These are phyloP conservation scores for Silene latifolia DNA, from an alignment of 148 eudicot species.

Conservation along the genomic window DNA sequence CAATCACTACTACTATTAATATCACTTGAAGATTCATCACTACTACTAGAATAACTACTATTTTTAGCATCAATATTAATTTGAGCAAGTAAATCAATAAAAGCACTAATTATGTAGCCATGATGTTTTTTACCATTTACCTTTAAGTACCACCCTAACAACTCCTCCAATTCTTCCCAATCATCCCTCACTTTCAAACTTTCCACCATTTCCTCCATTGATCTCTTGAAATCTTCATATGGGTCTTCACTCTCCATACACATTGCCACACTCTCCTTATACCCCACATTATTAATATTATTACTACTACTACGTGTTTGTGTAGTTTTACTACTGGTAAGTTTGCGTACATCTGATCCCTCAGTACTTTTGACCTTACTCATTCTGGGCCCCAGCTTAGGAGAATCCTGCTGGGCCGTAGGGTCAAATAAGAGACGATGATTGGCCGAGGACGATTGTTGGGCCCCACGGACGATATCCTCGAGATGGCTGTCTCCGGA, in stretches of 20 bases:
- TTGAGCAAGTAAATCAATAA: constrained; percentile 51
- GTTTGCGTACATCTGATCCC: constrained; percentile 9
- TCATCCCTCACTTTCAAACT: constrained; percentile 47
- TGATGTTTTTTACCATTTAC: constrained; percentile 62
- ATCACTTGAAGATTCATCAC: background rate
- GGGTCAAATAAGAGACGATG: constrained; percentile 73
- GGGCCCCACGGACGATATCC: constrained; percentile 48
- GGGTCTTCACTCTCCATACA: constrained; percentile 29
- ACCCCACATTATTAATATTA: background rate
- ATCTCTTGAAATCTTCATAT: constrained; percentile 59
- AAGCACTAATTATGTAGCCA: constrained; percentile 63
- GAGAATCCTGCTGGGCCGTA: constrained; percentile 23
- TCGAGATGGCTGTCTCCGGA: constrained; percentile 36
- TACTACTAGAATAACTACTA: constrained; percentile 6
- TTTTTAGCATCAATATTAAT: constrained; percentile 12
- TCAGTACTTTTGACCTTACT: background rate
- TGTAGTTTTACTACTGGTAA: background rate
- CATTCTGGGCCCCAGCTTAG: background rate
- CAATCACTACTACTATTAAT: background rate
- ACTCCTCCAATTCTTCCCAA: constrained; percentile 66
- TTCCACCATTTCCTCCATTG: constrained; percentile 91
- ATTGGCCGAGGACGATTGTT: constrained; percentile 21
- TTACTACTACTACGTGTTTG: background rate
- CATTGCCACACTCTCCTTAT: constrained; percentile 12
- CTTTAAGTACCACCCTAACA: constrained; percentile 73